phyloP scores from a whole-genome alignment of 148 eudicot genomes.

The Beta vulgaris region DNA sequence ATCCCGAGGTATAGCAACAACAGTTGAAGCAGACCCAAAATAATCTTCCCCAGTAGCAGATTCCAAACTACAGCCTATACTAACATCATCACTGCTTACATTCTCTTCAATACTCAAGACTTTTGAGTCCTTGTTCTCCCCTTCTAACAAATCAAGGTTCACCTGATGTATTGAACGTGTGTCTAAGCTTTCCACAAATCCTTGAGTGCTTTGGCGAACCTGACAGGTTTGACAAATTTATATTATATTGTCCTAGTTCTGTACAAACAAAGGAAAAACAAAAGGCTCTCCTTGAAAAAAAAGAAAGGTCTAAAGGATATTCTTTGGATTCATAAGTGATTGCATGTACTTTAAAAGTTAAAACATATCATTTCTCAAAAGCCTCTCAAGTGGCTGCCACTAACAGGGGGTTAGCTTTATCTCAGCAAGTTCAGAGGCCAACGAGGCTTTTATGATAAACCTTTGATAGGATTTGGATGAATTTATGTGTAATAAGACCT shows the following conservation, averaged over 20 bases:
- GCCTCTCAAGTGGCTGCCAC: too few species aligned
- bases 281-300: background rate
- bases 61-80: background rate
- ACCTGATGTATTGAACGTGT: slow-evolving; percentile 15
- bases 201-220: slow-evolving; percentile 25
- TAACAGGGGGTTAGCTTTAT: too few species aligned
- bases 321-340: too few species aligned
- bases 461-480: too few species aligned
- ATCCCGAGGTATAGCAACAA: slow-evolving; percentile 23
- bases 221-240: slow-evolving; percentile 1
- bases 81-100: slow-evolving; percentile 11
- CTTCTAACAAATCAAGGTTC: slow-evolving; percentile 24
- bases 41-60: slow-evolving; percentile 11
- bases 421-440: too few species aligned
- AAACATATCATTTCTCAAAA: too few species aligned
- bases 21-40: slow-evolving; percentile 1
- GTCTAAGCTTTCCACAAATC: slow-evolving; percentile 32
- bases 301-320: too few species aligned
- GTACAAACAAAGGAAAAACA: background rate
- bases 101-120: slow-evolving; percentile 8
- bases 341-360: too few species aligned
- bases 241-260: background rate
- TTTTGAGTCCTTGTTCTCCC: slow-evolving; percentile 16
- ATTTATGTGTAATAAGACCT: too few species aligned
- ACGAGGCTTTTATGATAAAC: too few species aligned